Evolutionary conservation across 805 yeast species (phyloP), one percentile per base, ranked within the genome.

Genomic region (Sugiyamaella boreocaroliniensis): DNA sequence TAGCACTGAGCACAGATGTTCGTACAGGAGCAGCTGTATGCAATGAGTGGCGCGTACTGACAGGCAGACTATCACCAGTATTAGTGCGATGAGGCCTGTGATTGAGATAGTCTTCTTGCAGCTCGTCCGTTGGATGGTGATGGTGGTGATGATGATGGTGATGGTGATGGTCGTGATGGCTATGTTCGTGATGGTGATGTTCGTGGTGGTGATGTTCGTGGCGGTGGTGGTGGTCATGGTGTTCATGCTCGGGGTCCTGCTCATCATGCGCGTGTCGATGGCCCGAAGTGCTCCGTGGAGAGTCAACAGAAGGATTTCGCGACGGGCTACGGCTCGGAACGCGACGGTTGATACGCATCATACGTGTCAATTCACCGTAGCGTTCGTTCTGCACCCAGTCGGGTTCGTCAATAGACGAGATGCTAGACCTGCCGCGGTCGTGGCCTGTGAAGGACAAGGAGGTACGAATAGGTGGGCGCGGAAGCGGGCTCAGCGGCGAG

Each of bases 1-100:
- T 53, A 1, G 78, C 77, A 37, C 72, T 69, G 29, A 68, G 57
- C 10, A 75, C 47, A 1, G 77, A 72, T 12, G 74, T 66, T 32
- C 75, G 54, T 4, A 60, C 44, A 26, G 57, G 51, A 15, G 55
- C 48, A 2, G 29, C 7, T 8, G 49, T 43, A 15, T 43, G 12
- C 8, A 48, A 44, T 40, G 43, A 47, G 18, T 45, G 47, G 18
- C 16, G 8, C 4, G 20, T 4, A 26, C 22, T 19, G 26, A 14
- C 26, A 3, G 26, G 26, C 6, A 22, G 12, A 29, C 15, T 43
- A 19, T 43, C 26, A n/a, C 29, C 32, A 11, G 45, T 20, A 19
- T 43, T 32, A 11, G 37, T 4, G 4, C 37, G 37, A 14, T 14
- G 37, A 32, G n/a, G n/a, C 4, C 3, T 32, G 12, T 32, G n/a